phyloP scores from a whole-genome alignment of 768 basidiomycete genomes.

The Lyophyllum shimeji region DNA sequence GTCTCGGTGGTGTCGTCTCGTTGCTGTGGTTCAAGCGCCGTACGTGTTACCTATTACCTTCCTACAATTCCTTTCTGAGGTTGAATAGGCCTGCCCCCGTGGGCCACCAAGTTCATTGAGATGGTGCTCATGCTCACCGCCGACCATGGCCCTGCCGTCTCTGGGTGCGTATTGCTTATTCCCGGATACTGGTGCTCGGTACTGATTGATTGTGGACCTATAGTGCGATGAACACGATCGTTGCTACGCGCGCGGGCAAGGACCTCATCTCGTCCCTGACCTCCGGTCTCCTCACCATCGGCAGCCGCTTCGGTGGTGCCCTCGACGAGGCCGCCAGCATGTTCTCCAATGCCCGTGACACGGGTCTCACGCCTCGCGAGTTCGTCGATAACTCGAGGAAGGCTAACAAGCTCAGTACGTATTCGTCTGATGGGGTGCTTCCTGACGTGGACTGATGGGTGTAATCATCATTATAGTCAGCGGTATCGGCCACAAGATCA shows the following conservation, averaged over 20 bases:
- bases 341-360: conserved; percentile 91
- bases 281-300: conserved; percentile 96
- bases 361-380: conserved; percentile 94
- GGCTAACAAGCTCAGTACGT: conserved; percentile 89
- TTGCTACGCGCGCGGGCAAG: conserved; percentile 98
- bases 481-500: conserved; percentile 99
- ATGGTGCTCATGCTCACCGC: conserved; percentile 99
- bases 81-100: conserved; percentile 64
- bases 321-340: conserved; percentile 96
- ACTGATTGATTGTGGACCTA: conserved; percentile 21
- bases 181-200: background rate
- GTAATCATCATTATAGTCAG: conserved; percentile 52
- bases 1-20: conserved; percentile 93
- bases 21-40: conserved; percentile 98
- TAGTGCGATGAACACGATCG: conserved; percentile 98
- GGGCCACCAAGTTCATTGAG: conserved; percentile 98
- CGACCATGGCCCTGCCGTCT: conserved; percentile 98
- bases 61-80: background rate
- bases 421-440: background rate
- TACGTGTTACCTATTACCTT: conserved; percentile 21
- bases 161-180: conserved; percentile 44
- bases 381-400: conserved; percentile 94
- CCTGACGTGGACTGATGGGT: conserved; percentile 6
- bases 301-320: conserved; percentile 97
- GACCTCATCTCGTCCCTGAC: conserved; percentile 96